Evolutionary conservation across 192 early-diverging fungal species (phyloP), one percentile per base, ranked within the genome.

Genomic region (Kickxella alabastrina): DNA sequence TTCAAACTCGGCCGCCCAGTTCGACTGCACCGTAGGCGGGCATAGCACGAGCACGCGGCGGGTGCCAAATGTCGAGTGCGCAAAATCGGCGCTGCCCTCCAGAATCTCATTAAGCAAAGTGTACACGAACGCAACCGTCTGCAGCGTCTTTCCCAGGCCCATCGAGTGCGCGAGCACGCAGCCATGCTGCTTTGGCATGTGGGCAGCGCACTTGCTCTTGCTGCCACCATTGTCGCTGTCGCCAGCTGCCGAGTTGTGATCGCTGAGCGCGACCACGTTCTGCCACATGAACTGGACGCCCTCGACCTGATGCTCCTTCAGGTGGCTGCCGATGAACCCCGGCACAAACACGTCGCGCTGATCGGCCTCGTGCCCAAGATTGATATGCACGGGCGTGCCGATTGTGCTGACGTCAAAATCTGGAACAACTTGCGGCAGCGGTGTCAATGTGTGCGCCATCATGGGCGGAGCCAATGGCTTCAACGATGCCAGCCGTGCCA

Each of bases 161-260:
- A 93, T 92, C 9, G 81, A 77, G 64, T 92, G 92, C 0, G 88
- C 87, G 28, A 95, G 64, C 10, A 92, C 79, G 51, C 89, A 91
- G 3, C 92, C 91, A 19, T 64, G 59, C 48, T 79, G 65, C 34
- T 34, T 39, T n/a, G n/a, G n/a, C n/a, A n/a, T n/a, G n/a, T n/a
- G n/a, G n/a, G n/a, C n/a, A n/a, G n/a, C n/a, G n/a, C n/a, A n/a
- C n/a, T n/a, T n/a, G n/a, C n/a, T n/a, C n/a, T n/a, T n/a, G n/a
- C n/a, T n/a, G n/a, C n/a, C n/a, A n/a, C n/a, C n/a, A n/a, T n/a
- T n/a, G n/a, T n/a, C n/a, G n/a, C n/a, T n/a, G n/a, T n/a, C n/a
- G n/a, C n/a, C n/a, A n/a, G n/a, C n/a, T n/a, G n/a, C n/a, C n/a
- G n/a, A n/a, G 24, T 43, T 36, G 38, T 58, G 55, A 17, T 76